Evolutionary conservation across 495 filamentous ascomycete genomes (phyloP), one percentile per base, ranked within the genome.

Genomic region (Elaphomyces granulatus): DNA sequence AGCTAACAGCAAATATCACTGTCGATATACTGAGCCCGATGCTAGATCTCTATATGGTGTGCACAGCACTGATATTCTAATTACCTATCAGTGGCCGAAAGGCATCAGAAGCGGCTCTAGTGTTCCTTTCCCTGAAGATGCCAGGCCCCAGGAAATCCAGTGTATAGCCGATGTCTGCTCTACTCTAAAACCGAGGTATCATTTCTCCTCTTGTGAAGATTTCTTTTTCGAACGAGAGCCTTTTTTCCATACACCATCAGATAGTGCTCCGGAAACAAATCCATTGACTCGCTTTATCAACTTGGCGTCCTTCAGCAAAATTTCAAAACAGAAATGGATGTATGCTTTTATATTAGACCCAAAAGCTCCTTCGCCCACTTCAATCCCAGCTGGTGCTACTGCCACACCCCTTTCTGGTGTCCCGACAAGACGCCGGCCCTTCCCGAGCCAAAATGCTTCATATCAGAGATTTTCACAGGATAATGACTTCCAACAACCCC

Each of bases 221-320:
- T 68, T 76, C 49, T 88, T 81, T 61, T 95, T 75, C 49, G 88
- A 95, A 61, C 76, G 90, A 15, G 90, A 94, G 54, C 87, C 90
- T 0, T 96, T 94, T 69, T 82, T 86, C 56, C 80, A 92, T 50
- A 54, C 66, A 41, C 68, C 75, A 3, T 60, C 63, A 6, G 66
- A 71, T 36, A 66, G 71, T 16, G 60, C 58, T 6, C 69, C 69
- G 7, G 64, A 72, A 16, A 54, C 55, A 1, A 72, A 65, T 40
- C 64, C 64, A 2, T 58, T 92, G 3, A 94, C 87, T 2, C 78
- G 88, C 15, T 96, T 98, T 57, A 76, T 95, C 51, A 87, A 83
- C 36, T 59, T 96, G 3, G 88, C 83, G 2, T 66, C 80, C 3
- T 85, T 71, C 54, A 78, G 72, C 36, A 93, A 88, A 52, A 38